phyloP scores from a whole-genome alignment of 441 rosid genomes.

The Biscutella laevigata region DNA sequence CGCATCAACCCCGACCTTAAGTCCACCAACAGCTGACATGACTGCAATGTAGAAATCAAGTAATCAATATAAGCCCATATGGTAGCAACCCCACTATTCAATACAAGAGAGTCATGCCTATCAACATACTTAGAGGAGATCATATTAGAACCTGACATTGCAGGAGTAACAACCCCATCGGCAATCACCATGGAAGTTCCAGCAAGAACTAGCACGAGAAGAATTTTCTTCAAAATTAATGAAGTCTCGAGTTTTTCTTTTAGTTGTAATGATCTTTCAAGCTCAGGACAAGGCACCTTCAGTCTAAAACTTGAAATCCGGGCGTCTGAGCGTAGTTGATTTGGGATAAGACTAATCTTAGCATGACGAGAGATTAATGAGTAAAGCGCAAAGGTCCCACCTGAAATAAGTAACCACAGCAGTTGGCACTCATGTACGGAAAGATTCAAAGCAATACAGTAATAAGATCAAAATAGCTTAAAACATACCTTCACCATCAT shows the following conservation, averaged over 20 bases:
- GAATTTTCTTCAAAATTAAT: constrained; percentile 57
- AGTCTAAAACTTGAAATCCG: constrained; percentile 94
- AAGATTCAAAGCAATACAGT: background rate
- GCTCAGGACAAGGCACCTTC: constrained; percentile 93
- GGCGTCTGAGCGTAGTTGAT: constrained; percentile 92
- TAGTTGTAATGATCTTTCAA: constrained; percentile 87
- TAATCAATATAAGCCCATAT: constrained; percentile 11
- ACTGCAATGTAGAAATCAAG: constrained; percentile 47
- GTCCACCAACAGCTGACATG: constrained; percentile 90
- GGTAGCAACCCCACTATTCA: background rate
- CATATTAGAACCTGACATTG: constrained; percentile 79
- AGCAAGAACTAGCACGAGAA: constrained; percentile 76
- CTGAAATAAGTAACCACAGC: constrained; percentile 32
- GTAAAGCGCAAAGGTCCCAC: constrained; percentile 95
- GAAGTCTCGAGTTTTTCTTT: constrained; percentile 90
- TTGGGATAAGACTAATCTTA: constrained; percentile 89
- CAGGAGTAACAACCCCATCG: constrained; percentile 93
- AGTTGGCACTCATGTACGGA: background rate
- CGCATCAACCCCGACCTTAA: constrained; percentile 71
- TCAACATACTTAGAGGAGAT: constrained; percentile 23
- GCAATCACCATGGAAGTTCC: constrained; percentile 97
- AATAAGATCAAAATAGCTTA: background rate
- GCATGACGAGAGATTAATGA: constrained; percentile 92
- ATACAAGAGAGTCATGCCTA: constrained; percentile 4
- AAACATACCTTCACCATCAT: constrained; percentile 84